Conservation (phyloP, 2,329 filamentous ascomycete genomes). For the Pseudopithomyces maydicus region DNA sequence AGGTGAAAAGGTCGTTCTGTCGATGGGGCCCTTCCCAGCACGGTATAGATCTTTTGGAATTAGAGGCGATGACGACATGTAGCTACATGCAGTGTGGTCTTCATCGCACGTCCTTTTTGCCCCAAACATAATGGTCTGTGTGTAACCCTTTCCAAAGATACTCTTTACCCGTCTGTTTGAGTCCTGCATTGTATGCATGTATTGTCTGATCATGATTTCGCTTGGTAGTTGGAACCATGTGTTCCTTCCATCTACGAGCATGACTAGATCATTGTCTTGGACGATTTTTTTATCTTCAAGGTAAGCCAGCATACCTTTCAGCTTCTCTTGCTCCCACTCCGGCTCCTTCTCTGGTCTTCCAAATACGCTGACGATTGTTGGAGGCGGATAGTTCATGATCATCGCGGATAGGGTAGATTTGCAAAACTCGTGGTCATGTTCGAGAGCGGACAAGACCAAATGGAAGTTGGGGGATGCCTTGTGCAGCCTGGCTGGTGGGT, state of each 20-base stretch:
- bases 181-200: constrained; percentile 59
- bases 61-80: constrained; percentile 58
- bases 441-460: constrained; percentile 58
- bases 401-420: constrained; percentile 62
- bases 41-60: constrained; percentile 55
- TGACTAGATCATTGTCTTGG: constrained; percentile 63
- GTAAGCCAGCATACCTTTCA: constrained; percentile 54
- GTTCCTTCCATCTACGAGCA: constrained; percentile 68
- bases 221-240: constrained; percentile 69
- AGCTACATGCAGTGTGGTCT: constrained; percentile 57
- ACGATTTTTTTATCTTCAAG: constrained; percentile 55
- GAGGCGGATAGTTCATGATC: constrained; percentile 64
- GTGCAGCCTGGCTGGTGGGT: constrained; percentile 33
- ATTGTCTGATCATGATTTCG: constrained; percentile 66
- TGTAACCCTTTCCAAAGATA: constrained; percentile 55
- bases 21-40: constrained; percentile 49
- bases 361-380: constrained; percentile 58
- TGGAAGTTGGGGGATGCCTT: constrained; percentile 54
- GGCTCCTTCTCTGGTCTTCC: constrained; percentile 17
- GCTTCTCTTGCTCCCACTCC: constrained; percentile 51
- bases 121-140: constrained; percentile 61
- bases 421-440: constrained; percentile 59
- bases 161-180: constrained; percentile 59
- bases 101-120: constrained; percentile 60
- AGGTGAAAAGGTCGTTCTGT: constrained; percentile 22